Conservation (phyloP, 352 stramenopile genomes). For the Phytophthora cactorum region DNA sequence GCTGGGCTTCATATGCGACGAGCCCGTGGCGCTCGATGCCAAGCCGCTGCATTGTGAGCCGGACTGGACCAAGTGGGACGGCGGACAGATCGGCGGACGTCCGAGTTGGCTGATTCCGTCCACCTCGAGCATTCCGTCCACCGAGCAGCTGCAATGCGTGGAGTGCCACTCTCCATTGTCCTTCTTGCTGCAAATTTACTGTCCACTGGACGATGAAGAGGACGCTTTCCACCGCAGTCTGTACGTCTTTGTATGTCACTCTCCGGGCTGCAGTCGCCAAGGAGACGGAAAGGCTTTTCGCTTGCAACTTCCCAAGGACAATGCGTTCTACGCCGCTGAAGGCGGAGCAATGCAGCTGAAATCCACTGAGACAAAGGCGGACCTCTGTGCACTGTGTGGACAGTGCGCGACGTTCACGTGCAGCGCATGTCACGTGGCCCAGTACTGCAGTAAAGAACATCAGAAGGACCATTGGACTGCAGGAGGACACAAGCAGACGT, state of each 20-base stretch:
- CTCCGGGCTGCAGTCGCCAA: constrained; percentile 54
- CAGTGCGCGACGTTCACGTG: constrained; percentile 73
- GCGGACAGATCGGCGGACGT: constrained; percentile 90
- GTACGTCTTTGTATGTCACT: constrained; percentile 93
- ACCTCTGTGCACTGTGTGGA: constrained; percentile 65
- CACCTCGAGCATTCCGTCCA: constrained; percentile 40
- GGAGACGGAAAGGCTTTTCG: constrained; percentile 82
- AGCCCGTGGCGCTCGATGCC: constrained; percentile 28
- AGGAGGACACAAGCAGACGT: constrained; percentile 74
- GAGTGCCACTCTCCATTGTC: constrained; percentile 60
- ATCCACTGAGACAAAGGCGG: constrained; percentile 7
- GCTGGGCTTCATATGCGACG: constrained; percentile 69
- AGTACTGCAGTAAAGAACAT: constrained; percentile 81
- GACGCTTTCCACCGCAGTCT: constrained; percentile 94
- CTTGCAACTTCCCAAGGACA: constrained; percentile 88
- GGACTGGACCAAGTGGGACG: constrained; percentile 93
- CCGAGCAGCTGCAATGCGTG: constrained; percentile 51
- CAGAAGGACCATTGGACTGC: constrained; percentile 82
- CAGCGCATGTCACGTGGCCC: constrained; percentile 71
- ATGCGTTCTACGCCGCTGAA: constrained; percentile 89
- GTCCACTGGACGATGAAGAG: constrained; percentile 83
- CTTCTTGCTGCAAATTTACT: constrained; percentile 94
- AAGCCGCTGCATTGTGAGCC: constrained; percentile 50
- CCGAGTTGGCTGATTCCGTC: constrained; percentile 89
- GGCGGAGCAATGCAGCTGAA: constrained; percentile 42